Evolutionary conservation across 345 rosid species (phyloP).

Genomic region (Combretum micranthum): DNA sequence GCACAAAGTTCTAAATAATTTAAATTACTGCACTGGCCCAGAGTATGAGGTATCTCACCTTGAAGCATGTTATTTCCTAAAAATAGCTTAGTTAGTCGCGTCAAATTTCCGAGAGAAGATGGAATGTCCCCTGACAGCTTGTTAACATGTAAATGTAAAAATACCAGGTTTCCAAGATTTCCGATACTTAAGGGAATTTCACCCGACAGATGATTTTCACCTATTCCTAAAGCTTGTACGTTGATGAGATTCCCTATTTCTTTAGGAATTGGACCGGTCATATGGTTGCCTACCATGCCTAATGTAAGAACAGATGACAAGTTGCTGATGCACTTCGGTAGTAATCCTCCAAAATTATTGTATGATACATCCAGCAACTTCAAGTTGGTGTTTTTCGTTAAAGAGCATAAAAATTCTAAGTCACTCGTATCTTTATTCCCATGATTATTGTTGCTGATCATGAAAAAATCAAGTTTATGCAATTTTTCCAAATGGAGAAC

Average conservation of each 20-base stretch:
- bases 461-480: not conserved
- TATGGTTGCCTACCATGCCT: not conserved
- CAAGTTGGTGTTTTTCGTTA: slow-evolving; percentile 9
- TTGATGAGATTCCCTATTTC: slow-evolving; percentile 10
- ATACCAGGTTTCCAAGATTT: slow-evolving; percentile 1
- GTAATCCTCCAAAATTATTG: no score
- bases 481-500: slow-evolving; percentile 9
- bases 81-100: not conserved
- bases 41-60: slow-evolving; percentile 5
- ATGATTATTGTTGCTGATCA: not conserved
- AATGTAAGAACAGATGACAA: slow-evolving; percentile 1
- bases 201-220: slow-evolving; percentile 1
- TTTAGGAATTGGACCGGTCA: slow-evolving; percentile 9
- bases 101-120: slow-evolving; percentile 2
- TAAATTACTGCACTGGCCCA: slow-evolving; percentile 5
- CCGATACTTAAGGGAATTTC: slow-evolving; percentile 4
- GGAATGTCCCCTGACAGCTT: slow-evolving; percentile 8
- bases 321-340: slow-evolving; percentile 6
- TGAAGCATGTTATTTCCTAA: not conserved
- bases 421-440: slow-evolving; percentile 7
- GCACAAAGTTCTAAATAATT: not conserved
- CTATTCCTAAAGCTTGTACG: not conserved
- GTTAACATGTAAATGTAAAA: not conserved
- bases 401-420: slow-evolving; percentile 7
- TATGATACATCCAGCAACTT: not conserved